These are phyloP conservation scores for Parmelia sp. DNA, from an alignment of 495 filamentous ascomycete genomes.

Conservation along the genomic window DNA sequence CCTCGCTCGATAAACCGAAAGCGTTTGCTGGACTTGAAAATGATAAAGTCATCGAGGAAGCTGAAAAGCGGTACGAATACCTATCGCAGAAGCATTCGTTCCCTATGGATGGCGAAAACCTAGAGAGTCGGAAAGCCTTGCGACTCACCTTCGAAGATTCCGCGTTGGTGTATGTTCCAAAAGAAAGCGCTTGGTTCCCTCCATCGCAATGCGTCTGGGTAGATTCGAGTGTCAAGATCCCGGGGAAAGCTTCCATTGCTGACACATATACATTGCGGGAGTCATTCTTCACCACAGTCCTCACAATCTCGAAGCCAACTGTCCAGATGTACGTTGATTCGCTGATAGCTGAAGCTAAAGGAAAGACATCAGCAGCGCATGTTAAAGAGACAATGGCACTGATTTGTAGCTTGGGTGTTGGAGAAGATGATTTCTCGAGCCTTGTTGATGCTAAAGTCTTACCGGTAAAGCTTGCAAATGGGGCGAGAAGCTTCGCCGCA, in stretches of 20 bases:
- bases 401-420: conserved; percentile 8
- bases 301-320: background rate
- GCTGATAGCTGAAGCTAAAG: conserved; percentile 5
- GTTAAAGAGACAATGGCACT: conserved; percentile 3
- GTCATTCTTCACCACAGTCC: conserved; percentile 2
- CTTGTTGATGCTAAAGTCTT: background rate
- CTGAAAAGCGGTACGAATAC: conserved; percentile 3
- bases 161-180: conserved; percentile 3
- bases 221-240: background rate
- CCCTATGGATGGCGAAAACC: background rate
- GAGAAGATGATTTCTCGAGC: conserved; percentile 5
- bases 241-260: conserved; percentile 6
- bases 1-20: background rate
- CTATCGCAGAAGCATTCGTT: background rate
- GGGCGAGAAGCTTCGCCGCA: background rate
- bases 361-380: background rate
- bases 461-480: conserved; percentile 7
- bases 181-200: conserved; percentile 1
- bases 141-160: background rate
- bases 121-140: conserved; percentile 1
- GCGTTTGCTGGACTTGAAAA: background rate
- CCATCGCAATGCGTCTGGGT: conserved; percentile 6
- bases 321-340: conserved; percentile 5
- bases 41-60: background rate
- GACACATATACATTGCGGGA: background rate